Percentiles rank a stretch among this genome's conserved stretches.
Conservation (phyloP, 306 rosid genomes). For the Clitoria ternatea region DNA sequence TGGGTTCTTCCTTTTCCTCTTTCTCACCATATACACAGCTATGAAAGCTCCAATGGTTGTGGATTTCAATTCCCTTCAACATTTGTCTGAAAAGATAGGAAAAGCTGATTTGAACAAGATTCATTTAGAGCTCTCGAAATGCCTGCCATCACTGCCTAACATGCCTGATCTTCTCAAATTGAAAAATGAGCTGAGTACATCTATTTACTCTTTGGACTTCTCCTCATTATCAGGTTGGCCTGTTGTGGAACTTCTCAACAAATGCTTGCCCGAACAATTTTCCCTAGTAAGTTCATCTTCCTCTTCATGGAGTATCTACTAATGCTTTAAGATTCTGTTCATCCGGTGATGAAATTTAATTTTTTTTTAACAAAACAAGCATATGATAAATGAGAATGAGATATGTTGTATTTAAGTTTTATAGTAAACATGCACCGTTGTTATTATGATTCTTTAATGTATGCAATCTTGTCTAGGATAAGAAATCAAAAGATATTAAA, state of each 20-base stretch:
- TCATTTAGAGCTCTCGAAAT: slow-evolving; percentile 43
- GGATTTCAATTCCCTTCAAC: slow-evolving; percentile 39
- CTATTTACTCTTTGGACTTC: slow-evolving; percentile 38
- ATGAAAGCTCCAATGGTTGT: slow-evolving; percentile 37
- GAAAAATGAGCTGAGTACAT: slow-evolving; percentile 28
- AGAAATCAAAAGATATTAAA: too few species aligned
- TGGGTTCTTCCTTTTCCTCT: slow-evolving; percentile 64
- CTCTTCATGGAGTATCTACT: slow-evolving; percentile 9
- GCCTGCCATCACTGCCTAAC: slow-evolving; percentile 42
- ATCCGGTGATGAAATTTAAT: background rate
- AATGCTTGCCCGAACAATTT: slow-evolving; percentile 38
- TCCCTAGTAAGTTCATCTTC: slow-evolving; percentile 32
- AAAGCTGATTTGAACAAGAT: slow-evolving; percentile 39
- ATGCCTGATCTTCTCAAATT: slow-evolving; percentile 33
- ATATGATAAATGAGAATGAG: background rate
- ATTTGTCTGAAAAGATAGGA: slow-evolving; percentile 32
- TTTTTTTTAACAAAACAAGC: background rate
- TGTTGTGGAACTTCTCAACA: slow-evolving; percentile 38
- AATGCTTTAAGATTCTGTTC: background rate
- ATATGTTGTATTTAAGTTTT: background rate
- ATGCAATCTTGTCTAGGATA: too few species aligned
- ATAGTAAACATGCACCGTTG: background rate
- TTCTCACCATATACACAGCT: slow-evolving; percentile 53
- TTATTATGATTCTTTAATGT: too few species aligned
- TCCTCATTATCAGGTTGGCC: slow-evolving; percentile 42